These are phyloP conservation scores for Schizothecium vesticola DNA, from an alignment of 495 filamentous ascomycete genomes.

Conservation along the genomic window DNA sequence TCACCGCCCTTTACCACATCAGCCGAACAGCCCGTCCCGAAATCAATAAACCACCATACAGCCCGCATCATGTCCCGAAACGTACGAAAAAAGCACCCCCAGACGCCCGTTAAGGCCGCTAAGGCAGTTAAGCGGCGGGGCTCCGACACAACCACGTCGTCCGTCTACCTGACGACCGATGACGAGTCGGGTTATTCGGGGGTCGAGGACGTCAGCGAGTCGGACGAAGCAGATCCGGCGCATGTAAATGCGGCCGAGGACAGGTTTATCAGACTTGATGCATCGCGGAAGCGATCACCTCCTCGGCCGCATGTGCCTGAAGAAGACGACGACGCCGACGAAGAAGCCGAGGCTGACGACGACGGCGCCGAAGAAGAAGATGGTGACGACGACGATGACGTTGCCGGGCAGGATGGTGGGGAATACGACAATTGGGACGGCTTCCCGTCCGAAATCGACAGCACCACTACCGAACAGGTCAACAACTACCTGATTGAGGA, in stretches of 20 bases:
- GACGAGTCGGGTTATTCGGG: constrained; percentile 68
- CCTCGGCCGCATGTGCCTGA: constrained; percentile 39
- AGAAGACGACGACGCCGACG: constrained; percentile 29
- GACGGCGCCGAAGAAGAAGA: constrained; percentile 40
- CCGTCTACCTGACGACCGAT: constrained; percentile 55
- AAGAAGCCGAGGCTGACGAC: constrained; percentile 29
- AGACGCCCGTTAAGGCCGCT: constrained; percentile 35
- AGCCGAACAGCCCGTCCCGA: constrained; percentile 11
- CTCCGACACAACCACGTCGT: constrained; percentile 36
- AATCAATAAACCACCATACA: constrained; percentile 15
- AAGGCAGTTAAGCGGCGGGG: constrained; percentile 35
- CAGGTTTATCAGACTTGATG: constrained; percentile 54
- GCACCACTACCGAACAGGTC: constrained; percentile 39
- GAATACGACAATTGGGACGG: constrained; percentile 53
- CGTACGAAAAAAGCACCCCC: constrained; percentile 45
- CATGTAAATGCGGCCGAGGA: constrained; percentile 70
- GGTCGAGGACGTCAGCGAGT: constrained; percentile 72
- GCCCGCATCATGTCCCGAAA: constrained; percentile 46
- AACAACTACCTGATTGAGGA: constrained; percentile 45
- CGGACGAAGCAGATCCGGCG: constrained; percentile 65
- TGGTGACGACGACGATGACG: constrained; percentile 30
- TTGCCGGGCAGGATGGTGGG: constrained; percentile 29
- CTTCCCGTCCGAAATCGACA: constrained; percentile 45
- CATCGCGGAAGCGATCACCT: constrained; percentile 30
- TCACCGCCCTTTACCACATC: constrained; percentile 38